Evolutionary conservation across 805 yeast genomes (phyloP), one percentile per base, ranked within the genome.

Genomic region (Clavispora phyllophila): DNA sequence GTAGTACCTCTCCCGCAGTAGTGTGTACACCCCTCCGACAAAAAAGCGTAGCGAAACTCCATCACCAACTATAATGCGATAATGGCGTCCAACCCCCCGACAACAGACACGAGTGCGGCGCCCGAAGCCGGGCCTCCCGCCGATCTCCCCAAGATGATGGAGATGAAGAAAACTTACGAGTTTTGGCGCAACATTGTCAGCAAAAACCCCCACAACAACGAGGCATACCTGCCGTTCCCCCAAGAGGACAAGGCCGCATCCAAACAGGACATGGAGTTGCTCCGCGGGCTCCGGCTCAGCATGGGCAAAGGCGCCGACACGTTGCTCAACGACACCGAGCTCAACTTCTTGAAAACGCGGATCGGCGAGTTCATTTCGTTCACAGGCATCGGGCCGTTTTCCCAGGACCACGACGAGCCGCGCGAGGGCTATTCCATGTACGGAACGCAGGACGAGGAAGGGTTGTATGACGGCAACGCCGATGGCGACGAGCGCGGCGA

Each of bases 361-460:
- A 39, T 39, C 19, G 29, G 36, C 12, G 41, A 39, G 41, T 39
- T 39, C 31, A 39, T 39, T 10, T 28, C 40, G 35, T 37, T 37
- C 35, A 19, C 36, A 5, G 40, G 40, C 8, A 18, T 28, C 2
- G 40, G 35, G 28, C 27, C 26, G 25, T 29, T 29, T 17, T 29
- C 33, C n/a, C 37, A 39, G 24, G 47, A 43, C 14, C 45, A 44
- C 17, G 50, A 49, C 23, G 43, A 41, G 9, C 17, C 33, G 6
- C 19, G 33, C 39, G 46, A 23, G 23, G 37, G 36, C 40, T 50
- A 22, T 38, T 49, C 28, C 44, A 45, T 34, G 10, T 68, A 67
- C 45, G 73, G 62, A 31, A 64, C 67, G 13, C 49, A 57, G 35
- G 73, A 68, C 46, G 73, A 68, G 50, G 67, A 60, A 43, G 73